Evolutionary conservation across 805 yeast genomes (phyloP).

Genomic region (Candida jianshihensis): DNA sequence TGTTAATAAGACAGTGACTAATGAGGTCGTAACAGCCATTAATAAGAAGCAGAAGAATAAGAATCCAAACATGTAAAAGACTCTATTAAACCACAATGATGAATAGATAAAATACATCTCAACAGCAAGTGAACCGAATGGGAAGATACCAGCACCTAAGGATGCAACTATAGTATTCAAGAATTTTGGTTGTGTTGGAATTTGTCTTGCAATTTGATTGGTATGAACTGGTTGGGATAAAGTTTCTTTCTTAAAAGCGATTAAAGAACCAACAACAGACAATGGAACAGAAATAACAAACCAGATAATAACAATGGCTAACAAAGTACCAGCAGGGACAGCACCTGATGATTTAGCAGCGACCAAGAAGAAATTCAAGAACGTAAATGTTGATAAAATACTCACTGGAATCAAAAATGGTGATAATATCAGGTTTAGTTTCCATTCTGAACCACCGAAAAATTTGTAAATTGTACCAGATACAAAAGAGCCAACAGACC

Average conservation of each 20-base stretch:
- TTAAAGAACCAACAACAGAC: slow-evolving; percentile 73
- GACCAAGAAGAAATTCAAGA: slow-evolving; percentile 77
- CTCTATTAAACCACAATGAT: slow-evolving; percentile 88
- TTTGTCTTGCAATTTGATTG: slow-evolving; percentile 93
- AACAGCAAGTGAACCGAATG: slow-evolving; percentile 91
- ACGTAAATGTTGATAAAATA: slow-evolving; percentile 54
- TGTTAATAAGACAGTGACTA: slow-evolving; percentile 72
- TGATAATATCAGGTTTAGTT: slow-evolving; percentile 71
- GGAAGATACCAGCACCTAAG: slow-evolving; percentile 81
- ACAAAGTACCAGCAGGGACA: slow-evolving; percentile 84
- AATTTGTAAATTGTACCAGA: slow-evolving; percentile 81
- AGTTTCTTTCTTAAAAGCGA: slow-evolving; percentile 58
- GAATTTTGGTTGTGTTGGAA: slow-evolving; percentile 87
- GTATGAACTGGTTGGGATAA: slow-evolving; percentile 76
- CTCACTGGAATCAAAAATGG: slow-evolving; percentile 83
- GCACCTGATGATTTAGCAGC: slow-evolving; percentile 85
- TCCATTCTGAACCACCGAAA: slow-evolving; percentile 91
- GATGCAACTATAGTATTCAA: slow-evolving; percentile 60
- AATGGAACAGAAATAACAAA: slow-evolving; percentile 78
- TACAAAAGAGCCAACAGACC: slow-evolving; percentile 80
- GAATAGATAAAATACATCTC: slow-evolving; percentile 90
- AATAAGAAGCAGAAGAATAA: slow-evolving; percentile 80
- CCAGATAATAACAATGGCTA: slow-evolving; percentile 80
- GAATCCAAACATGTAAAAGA: slow-evolving; percentile 97
- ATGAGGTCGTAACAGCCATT: slow-evolving; percentile 72